These are phyloP conservation scores for Cryomyces minteri DNA, from an alignment of 495 filamentous ascomycete genomes.

Conservation along the genomic window DNA sequence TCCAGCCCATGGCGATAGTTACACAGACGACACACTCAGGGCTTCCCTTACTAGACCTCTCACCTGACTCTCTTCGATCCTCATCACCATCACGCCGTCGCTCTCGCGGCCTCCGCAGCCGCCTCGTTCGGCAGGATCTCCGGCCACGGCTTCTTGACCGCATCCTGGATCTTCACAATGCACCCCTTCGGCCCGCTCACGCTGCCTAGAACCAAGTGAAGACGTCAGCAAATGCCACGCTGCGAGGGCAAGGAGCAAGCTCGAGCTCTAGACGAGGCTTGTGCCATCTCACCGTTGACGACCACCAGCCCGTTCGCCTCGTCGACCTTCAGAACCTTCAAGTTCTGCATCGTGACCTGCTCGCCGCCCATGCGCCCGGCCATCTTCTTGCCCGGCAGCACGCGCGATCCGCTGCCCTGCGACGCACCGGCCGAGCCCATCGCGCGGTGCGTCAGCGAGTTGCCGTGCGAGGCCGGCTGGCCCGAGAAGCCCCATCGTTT, in stretches of 20 bases:
- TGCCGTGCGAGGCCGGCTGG: conserved; percentile 86
- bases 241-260: background rate
- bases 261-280: background rate
- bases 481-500: conserved; percentile 78
- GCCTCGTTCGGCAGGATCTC: conserved; percentile 14
- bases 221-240: too few species aligned
- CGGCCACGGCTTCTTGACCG: conserved; percentile 79
- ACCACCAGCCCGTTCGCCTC: conserved; percentile 70
- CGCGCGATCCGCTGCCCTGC: conserved; percentile 82
- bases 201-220: conserved; percentile 27
- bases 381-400: conserved; percentile 94
- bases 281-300: conserved; percentile 44
- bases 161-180: conserved; percentile 71
- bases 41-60: too few species aligned
- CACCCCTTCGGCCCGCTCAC: conserved; percentile 75
- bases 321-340: conserved; percentile 77
- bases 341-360: conserved; percentile 71
- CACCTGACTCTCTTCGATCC: too few species aligned
- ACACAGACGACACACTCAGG: too few species aligned
- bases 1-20: too few species aligned
- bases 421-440: conserved; percentile 75
- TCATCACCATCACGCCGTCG: background rate
- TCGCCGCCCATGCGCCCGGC: conserved; percentile 83
- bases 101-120: background rate
- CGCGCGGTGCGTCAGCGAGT: conserved; percentile 74